These are phyloP conservation scores for Pleurotus tuber-regium DNA, from an alignment of 768 basidiomycete species.

Conservation along the genomic window DNA sequence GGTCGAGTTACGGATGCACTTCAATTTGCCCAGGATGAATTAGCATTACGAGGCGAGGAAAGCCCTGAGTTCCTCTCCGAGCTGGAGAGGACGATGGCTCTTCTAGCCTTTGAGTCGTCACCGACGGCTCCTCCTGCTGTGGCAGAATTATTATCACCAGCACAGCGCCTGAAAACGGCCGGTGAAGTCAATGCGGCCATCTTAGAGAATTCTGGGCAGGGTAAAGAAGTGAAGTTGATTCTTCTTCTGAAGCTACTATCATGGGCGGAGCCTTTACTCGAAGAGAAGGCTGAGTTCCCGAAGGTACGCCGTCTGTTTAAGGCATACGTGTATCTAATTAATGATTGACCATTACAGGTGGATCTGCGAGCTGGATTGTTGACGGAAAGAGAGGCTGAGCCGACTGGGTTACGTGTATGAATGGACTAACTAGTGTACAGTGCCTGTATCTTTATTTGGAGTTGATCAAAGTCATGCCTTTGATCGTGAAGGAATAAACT, in stretches of 20 bases:
- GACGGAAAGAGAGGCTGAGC: conserved; percentile 5
- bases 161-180: conserved; percentile 92
- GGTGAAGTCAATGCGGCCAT: conserved; percentile 96
- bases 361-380: conserved; percentile 13
- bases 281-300: conserved; percentile 78
- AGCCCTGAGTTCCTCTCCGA: conserved; percentile 91
- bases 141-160: conserved; percentile 76
- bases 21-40: conserved; percentile 87
- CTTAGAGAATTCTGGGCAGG: conserved; percentile 87
- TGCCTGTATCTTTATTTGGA: conserved; percentile 3
- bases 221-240: conserved; percentile 87
- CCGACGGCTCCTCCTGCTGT: conserved; percentile 63
- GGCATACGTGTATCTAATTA: conserved; percentile 16
- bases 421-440: background rate
- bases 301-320: conserved; percentile 41
- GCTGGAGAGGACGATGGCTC: conserved; percentile 92
- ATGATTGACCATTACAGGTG: conserved; percentile 12
- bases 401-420: conserved; percentile 3
- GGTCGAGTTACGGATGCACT: conserved; percentile 78
- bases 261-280: conserved; percentile 85
- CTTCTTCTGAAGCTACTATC: conserved; percentile 78
- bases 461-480: conserved; percentile 2
- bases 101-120: conserved; percentile 77
- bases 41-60: conserved; percentile 94
- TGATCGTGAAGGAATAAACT: background rate